These are phyloP conservation scores for Penicillium frequentans DNA, from an alignment of 2,329 filamentous ascomycete species.

Conservation along the genomic window DNA sequence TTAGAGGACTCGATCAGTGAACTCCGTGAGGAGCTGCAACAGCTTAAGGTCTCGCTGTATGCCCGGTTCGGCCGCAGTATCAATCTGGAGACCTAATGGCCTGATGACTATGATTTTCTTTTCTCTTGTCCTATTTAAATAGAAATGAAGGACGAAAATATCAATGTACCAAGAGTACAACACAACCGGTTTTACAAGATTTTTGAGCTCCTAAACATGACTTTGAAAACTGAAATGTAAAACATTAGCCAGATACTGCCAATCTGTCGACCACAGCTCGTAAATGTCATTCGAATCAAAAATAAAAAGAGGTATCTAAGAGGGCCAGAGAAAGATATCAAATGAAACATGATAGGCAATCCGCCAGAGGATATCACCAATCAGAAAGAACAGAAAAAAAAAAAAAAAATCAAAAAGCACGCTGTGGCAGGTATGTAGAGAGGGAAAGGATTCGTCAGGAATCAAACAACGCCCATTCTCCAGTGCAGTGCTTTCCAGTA, in stretches of 20 bases:
- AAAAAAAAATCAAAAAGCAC: constrained; percentile 1
- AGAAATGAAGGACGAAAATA: neutral
- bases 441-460: constrained; percentile 10
- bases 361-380: constrained; percentile 6
- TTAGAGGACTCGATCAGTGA: constrained; percentile 75
- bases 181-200: neutral
- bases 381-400: neutral
- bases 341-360: constrained; percentile 5
- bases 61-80: constrained; percentile 95
- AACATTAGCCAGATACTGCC: neutral
- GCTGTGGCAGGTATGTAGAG: constrained; percentile 13
- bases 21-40: constrained; percentile 81
- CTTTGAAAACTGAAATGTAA: neutral
- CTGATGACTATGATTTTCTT: neutral
- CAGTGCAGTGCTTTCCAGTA: constrained; percentile 17
- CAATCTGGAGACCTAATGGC: constrained; percentile 79
- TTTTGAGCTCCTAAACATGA: neutral
- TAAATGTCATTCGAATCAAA: constrained; percentile 22
- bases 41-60: constrained; percentile 89
- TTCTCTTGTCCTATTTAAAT: neutral
- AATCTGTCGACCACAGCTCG: constrained; percentile 14
- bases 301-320: constrained; percentile 26
- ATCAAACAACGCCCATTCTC: constrained; percentile 23
- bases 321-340: constrained; percentile 6
- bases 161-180: neutral